Evolutionary conservation across 2,329 filamentous ascomycete genomes (phyloP).

Genomic region (Rutstroemia sp.): DNA sequence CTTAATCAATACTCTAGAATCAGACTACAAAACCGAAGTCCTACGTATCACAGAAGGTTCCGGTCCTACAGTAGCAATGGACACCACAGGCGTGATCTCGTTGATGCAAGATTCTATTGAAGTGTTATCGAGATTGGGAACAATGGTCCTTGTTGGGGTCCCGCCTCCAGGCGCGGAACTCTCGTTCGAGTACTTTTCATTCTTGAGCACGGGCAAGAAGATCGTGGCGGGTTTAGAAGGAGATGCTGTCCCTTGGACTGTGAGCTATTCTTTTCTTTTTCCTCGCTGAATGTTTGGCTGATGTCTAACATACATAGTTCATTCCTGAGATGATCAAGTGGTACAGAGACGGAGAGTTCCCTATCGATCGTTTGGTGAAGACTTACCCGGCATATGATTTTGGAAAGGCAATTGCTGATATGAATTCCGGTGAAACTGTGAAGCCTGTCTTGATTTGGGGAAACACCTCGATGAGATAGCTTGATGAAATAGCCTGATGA

Average conservation of each 20-base stretch:
- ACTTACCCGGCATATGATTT: conserved; percentile 1
- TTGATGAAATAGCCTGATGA: conserved; percentile 12
- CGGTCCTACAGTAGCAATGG: conserved; percentile 13
- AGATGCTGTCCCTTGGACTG: neutral
- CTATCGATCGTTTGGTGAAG: conserved; percentile 38
- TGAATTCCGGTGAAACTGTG: conserved; percentile 33
- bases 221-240: neutral
- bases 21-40: conserved; percentile 3
- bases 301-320: conserved; percentile 18
- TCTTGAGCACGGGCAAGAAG: conserved; percentile 2
- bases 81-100: neutral
- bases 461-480: neutral
- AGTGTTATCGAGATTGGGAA: conserved; percentile 17
- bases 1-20: conserved; percentile 13
- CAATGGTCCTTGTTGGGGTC: conserved; percentile 15
- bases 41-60: conserved; percentile 9
- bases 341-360: conserved; percentile 40
- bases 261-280: neutral
- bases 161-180: neutral
- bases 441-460: conserved; percentile 34
- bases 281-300: neutral
- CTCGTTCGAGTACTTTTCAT: neutral
- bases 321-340: conserved; percentile 42
- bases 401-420: conserved; percentile 28
- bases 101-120: conserved; percentile 2